These are phyloP conservation scores for Saturnispora galanensis DNA, from an alignment of 805 yeast species.

Conservation along the genomic window DNA sequence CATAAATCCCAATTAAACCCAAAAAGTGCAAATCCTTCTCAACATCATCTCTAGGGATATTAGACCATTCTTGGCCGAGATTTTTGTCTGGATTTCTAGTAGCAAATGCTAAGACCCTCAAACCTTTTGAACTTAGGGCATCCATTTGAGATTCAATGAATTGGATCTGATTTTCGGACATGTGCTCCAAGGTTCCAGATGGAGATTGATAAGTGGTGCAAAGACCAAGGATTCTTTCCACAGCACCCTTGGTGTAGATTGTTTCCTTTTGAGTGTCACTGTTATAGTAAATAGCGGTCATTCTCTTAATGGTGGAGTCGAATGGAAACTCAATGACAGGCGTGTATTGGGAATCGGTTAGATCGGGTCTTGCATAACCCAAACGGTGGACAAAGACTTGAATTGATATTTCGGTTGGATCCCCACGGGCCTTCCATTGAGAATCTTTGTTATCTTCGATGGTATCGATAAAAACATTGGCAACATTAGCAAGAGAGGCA, in stretches of 20 bases:
- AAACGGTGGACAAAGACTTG: conserved; percentile 65
- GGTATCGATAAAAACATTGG: conserved; percentile 45
- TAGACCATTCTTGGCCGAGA: conserved; percentile 22
- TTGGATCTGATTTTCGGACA: conserved; percentile 33
- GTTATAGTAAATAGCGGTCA: conserved; percentile 50
- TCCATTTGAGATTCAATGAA: conserved; percentile 47
- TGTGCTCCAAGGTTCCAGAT: conserved; percentile 21
- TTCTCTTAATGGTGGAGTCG: conserved; percentile 64
- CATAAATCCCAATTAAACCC: conserved; percentile 71
- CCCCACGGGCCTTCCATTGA: conserved; percentile 75
- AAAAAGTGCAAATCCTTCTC: conserved; percentile 48
- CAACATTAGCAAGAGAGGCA: conserved; percentile 75
- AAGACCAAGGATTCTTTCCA: conserved; percentile 52
- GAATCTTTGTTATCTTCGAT: conserved; percentile 28
- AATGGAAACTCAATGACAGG: conserved; percentile 62
- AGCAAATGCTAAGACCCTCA: conserved; percentile 69
- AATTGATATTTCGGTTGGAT: conserved; percentile 83
- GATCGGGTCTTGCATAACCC: conserved; percentile 35
- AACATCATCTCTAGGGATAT: conserved; percentile 32
- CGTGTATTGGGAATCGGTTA: conserved; percentile 32
- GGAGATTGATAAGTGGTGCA: conserved; percentile 46
- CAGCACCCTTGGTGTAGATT: conserved; percentile 63
- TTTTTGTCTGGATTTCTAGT: conserved; percentile 25
- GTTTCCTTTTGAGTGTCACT: conserved; percentile 20
- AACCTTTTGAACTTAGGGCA: conserved; percentile 51